Conservation (phyloP, 345 rosid species). For the Luvunga scandens region DNA sequence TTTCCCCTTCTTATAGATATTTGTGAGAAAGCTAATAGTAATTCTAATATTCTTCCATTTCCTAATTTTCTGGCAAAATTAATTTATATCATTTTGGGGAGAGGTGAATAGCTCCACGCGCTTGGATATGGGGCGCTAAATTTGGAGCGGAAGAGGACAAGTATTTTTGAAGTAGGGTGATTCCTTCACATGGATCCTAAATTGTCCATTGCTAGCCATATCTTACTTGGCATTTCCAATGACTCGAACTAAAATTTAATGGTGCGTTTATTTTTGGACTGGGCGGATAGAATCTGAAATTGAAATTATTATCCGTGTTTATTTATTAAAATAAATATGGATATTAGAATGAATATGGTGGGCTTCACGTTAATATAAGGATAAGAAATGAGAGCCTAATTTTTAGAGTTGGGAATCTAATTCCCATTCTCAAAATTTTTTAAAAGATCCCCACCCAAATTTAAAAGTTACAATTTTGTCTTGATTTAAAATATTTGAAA, state of each 20-base stretch:
- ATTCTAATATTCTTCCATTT: neutral
- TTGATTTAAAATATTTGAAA: too few species aligned
- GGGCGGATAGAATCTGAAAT: too few species aligned
- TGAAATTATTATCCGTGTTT: too few species aligned
- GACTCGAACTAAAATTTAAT: neutral
- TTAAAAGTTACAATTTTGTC: too few species aligned
- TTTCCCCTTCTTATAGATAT: neutral
- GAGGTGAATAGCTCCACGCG: constrained; percentile 13
- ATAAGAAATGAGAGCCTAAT: too few species aligned
- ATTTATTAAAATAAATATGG: too few species aligned
- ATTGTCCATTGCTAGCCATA: constrained; percentile 14
- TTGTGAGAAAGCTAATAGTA: neutral
- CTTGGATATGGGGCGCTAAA: constrained; percentile 19
- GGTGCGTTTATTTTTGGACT: too few species aligned
- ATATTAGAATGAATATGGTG: too few species aligned
- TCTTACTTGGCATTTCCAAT: constrained; percentile 6
- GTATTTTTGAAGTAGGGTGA: neutral
- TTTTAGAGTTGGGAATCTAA: too few species aligned
- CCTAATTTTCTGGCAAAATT: neutral
- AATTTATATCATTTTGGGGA: constrained; percentile 16
- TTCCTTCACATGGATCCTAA: constrained; percentile 23
- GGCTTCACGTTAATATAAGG: too few species aligned
- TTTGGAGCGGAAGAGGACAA: constrained; percentile 19
- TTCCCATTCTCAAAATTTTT: too few species aligned
- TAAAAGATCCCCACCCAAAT: too few species aligned